Evolutionary conservation across 371 early-diverging fungal species (phyloP).

Genomic region (Amoeboaphelidium protococcarum): DNA sequence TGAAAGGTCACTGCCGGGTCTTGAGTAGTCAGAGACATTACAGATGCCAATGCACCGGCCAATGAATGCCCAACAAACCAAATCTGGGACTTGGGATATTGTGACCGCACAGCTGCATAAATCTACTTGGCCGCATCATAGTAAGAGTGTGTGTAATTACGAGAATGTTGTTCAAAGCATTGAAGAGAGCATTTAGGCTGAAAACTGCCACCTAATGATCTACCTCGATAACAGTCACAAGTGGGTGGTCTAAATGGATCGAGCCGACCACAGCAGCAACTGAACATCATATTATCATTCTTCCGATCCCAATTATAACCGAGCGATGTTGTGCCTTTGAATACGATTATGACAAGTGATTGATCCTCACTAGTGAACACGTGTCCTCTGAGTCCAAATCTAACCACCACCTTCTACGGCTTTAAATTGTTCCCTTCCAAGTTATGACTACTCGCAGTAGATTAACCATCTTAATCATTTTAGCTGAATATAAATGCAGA

Average conservation of each 20-base stretch:
- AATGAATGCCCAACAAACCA: slow-evolving; percentile 84
- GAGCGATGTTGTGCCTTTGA: slow-evolving; percentile 74
- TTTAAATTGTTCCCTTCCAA: no score
- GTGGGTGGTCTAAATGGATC: slow-evolving; percentile 53
- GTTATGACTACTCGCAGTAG: no score
- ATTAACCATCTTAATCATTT: no score
- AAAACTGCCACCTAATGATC: background rate
- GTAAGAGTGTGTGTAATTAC: slow-evolving; percentile 5
- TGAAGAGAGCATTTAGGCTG: background rate
- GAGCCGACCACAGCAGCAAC: slow-evolving; percentile 83
- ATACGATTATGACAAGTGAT: slow-evolving; percentile 39
- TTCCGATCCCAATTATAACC: slow-evolving; percentile 23
- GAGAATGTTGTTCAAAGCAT: background rate
- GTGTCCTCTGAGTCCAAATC: slow-evolving; percentile 69
- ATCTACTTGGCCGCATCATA: slow-evolving; percentile 8
- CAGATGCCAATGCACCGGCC: slow-evolving; percentile 53
- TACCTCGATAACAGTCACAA: slow-evolving; percentile 33
- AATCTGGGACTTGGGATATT: slow-evolving; percentile 37
- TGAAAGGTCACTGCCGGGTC: slow-evolving; percentile 67
- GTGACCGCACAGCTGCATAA: slow-evolving; percentile 13
- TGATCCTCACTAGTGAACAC: slow-evolving; percentile 41
- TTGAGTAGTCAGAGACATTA: slow-evolving; percentile 59
- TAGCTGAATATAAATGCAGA: no score
- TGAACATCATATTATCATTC: slow-evolving; percentile 79
- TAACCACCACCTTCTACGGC: no score